These are phyloP conservation scores for Firmiana major DNA, from an alignment of 345 rosid genomes.

Conservation along the genomic window DNA sequence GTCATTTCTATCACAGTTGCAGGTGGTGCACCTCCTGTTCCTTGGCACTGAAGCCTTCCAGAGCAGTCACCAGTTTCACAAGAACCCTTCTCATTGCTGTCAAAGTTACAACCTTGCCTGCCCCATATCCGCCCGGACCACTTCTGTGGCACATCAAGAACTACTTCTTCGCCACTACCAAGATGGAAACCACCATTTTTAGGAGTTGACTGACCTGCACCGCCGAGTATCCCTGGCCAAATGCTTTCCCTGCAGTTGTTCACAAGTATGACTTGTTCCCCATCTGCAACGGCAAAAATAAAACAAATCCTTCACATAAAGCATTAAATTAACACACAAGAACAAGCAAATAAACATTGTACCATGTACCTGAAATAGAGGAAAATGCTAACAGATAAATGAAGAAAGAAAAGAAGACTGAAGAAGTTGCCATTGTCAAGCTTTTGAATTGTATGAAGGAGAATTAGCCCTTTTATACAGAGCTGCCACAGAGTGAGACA, in stretches of 20 bases:
- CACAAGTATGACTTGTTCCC: constrained; percentile 65
- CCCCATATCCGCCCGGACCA: constrained; percentile 93
- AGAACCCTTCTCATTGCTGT: constrained; percentile 57
- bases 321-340: background rate
- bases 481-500: background rate
- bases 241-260: constrained; percentile 75
- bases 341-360: background rate
- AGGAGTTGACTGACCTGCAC: constrained; percentile 56
- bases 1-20: constrained; percentile 93
- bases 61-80: constrained; percentile 75
- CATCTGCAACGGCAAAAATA: constrained; percentile 36
- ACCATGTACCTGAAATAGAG: constrained; percentile 14
- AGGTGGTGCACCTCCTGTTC: constrained; percentile 70
- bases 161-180: constrained; percentile 60
- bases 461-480: background rate
- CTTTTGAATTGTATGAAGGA: background rate
- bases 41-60: constrained; percentile 53
- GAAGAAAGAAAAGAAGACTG: constrained; percentile 25
- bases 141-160: constrained; percentile 57
- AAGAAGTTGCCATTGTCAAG: constrained; percentile 32
- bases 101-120: constrained; percentile 72
- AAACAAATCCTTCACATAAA: background rate
- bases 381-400: constrained; percentile 23
- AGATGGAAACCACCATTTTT: constrained; percentile 66
- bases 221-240: constrained; percentile 87